Conservation (phyloP, 495 filamentous ascomycete genomes). For the Talaromyces proteolyticus region DNA sequence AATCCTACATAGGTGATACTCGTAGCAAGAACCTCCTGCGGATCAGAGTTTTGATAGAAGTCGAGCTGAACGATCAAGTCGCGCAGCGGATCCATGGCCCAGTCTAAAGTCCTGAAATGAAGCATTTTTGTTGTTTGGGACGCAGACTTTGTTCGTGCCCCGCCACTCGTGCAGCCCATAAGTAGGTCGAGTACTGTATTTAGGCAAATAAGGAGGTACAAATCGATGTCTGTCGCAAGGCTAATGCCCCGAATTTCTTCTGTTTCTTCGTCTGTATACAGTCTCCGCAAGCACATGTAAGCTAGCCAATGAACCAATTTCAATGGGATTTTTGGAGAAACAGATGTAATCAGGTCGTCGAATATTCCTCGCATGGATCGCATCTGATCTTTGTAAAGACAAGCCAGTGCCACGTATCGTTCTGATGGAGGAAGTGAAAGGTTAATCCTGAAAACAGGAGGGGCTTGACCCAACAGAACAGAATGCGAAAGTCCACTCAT, state of each 20-base stretch:
- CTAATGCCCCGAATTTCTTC: slow-evolving; percentile 55
- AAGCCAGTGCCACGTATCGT: slow-evolving; percentile 46
- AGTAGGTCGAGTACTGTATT: slow-evolving; percentile 59
- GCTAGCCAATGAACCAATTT: slow-evolving; percentile 29
- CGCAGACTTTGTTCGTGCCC: slow-evolving; percentile 20
- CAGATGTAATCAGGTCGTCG: slow-evolving; percentile 29
- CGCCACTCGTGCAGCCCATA: slow-evolving; percentile 64
- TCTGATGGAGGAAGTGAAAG: slow-evolving; percentile 50
- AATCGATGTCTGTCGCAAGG: slow-evolving; percentile 40
- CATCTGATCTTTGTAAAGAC: slow-evolving; percentile 35
- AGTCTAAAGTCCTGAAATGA: slow-evolving; percentile 64
- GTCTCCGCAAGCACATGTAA: slow-evolving; percentile 35
- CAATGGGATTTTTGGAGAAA: slow-evolving; percentile 19
- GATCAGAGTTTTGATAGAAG: slow-evolving; percentile 31
- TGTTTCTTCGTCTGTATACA: slow-evolving; percentile 53
- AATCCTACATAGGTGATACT: slow-evolving; percentile 59
- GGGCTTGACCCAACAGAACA: slow-evolving; percentile 8
- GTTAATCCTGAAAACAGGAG: slow-evolving; percentile 48
- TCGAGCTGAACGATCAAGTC: slow-evolving; percentile 53
- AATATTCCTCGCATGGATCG: slow-evolving; percentile 38
- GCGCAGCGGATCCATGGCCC: slow-evolving; percentile 58
- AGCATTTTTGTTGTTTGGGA: slow-evolving; percentile 33
- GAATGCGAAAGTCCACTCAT: too few species aligned
- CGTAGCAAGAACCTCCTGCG: slow-evolving; percentile 43
- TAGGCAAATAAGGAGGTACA: slow-evolving; percentile 55